Conservation (phyloP, 441 rosid genomes). For the Gossypium lobatum region DNA sequence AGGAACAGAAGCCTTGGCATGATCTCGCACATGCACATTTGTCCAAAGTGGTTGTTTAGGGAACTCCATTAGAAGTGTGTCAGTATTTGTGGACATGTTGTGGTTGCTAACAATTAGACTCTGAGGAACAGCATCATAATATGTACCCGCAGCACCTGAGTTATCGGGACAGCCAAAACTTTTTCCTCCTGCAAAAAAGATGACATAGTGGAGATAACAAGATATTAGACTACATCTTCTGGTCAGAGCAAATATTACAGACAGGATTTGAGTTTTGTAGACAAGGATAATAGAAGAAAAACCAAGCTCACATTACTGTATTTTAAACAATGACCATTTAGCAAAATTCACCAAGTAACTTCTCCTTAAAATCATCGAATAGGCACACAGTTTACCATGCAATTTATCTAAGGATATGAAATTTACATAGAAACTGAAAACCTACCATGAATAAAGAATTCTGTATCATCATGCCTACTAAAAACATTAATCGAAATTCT, state of each 20-base stretch:
- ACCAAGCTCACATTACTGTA: neutral
- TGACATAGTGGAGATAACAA: neutral
- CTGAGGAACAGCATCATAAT: slow-evolving; percentile 70
- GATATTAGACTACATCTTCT: neutral
- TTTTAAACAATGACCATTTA: neutral
- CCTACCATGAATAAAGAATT: slow-evolving; percentile 55
- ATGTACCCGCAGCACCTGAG: slow-evolving; percentile 74
- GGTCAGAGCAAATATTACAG: neutral
- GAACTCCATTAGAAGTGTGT: slow-evolving; percentile 62
- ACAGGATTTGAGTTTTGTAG: neutral
- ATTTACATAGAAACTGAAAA: neutral
- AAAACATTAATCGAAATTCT: slow-evolving; percentile 64
- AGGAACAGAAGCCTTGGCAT: slow-evolving; percentile 70
- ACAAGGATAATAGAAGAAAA: neutral
- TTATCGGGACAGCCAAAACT: slow-evolving; percentile 61
- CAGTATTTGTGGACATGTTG: slow-evolving; percentile 59
- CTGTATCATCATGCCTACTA: slow-evolving; percentile 56
- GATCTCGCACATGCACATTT: slow-evolving; percentile 45
- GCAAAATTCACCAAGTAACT: neutral
- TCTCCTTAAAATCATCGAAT: neutral
- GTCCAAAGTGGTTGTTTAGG: slow-evolving; percentile 73
- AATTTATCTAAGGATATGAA: neutral
- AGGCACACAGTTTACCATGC: neutral
- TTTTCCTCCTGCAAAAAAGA: slow-evolving; percentile 46
- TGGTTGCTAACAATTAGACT: slow-evolving; percentile 55